A percentile compares a stretch with the other conserved stretches of the same genome.
phyloP scores from a whole-genome alignment of 768 basidiomycete species.

The Amanita exitialis region DNA sequence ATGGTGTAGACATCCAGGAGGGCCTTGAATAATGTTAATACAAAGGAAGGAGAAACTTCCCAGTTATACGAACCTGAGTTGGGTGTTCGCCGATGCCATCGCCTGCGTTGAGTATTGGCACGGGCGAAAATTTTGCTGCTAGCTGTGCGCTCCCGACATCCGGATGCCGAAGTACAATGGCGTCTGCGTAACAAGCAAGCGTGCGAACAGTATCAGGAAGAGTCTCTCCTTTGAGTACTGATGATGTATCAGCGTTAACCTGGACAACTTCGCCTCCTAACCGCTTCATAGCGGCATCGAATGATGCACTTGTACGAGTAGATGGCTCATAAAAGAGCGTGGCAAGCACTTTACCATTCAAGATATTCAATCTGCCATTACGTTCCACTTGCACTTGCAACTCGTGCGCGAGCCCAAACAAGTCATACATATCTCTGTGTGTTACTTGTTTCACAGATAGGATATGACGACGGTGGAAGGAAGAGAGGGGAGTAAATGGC shows the following conservation, averaged over 20 bases:
- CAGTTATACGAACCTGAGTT: constrained; percentile 58
- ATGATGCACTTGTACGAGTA: constrained; percentile 90
- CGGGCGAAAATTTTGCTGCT: constrained; percentile 93
- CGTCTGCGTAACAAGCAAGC: constrained; percentile 91
- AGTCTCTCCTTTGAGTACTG: constrained; percentile 89
- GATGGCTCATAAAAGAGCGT: constrained; percentile 96
- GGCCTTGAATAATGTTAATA: constrained; percentile 35
- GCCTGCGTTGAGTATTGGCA: constrained; percentile 94
- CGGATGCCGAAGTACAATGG: constrained; percentile 90
- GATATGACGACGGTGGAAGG: constrained; percentile 90
- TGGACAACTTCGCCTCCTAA: constrained; percentile 94
- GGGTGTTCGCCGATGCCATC: constrained; percentile 98
- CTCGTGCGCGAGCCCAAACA: constrained; percentile 92
- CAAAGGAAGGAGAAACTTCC: background rate
- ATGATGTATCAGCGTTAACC: constrained; percentile 71
- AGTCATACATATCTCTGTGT: constrained; percentile 80
- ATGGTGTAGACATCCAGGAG: constrained; percentile 89
- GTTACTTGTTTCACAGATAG: constrained; percentile 91
- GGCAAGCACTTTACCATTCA: constrained; percentile 86
- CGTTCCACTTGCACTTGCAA: constrained; percentile 96
- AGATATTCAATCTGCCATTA: constrained; percentile 76
- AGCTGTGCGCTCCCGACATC: constrained; percentile 88
- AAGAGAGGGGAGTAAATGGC: constrained; percentile 48
- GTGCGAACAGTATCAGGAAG: constrained; percentile 91
- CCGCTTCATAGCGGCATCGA: constrained; percentile 98